Conservation (phyloP, 768 basidiomycete genomes). For the Boletus subparvulus region DNA sequence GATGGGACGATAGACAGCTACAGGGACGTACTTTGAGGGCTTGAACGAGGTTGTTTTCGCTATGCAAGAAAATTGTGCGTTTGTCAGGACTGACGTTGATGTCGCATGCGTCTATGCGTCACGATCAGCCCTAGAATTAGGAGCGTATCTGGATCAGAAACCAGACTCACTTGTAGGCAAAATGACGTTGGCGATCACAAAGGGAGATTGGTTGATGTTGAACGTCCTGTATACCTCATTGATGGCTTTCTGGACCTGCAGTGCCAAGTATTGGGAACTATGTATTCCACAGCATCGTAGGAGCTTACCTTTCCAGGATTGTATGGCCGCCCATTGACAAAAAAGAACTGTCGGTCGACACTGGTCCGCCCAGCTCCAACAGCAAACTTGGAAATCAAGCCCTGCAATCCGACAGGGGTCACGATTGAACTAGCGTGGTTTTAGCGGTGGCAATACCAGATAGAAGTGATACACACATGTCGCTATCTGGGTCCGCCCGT, state of each 20-base stretch:
- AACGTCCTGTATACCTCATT: slow-evolving; percentile 93
- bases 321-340: slow-evolving; percentile 89
- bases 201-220: slow-evolving; percentile 70
- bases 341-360: slow-evolving; percentile 89
- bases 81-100: slow-evolving; percentile 98
- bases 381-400: slow-evolving; percentile 81
- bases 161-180: slow-evolving; percentile 67
- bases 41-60: slow-evolving; percentile 75
- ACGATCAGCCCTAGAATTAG: background rate
- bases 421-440: slow-evolving; percentile 13
- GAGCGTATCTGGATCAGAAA: too few relatives aligned
- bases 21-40: slow-evolving; percentile 63
- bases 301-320: slow-evolving; percentile 63
- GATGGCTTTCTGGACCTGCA: slow-evolving; percentile 82
- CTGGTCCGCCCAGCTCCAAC: slow-evolving; percentile 73
- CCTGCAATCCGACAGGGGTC: slow-evolving; percentile 58
- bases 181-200: slow-evolving; percentile 80
- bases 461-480: slow-evolving; percentile 17
- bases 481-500: slow-evolving; percentile 20
- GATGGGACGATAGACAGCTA: background rate
- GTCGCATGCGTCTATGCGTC: slow-evolving; percentile 68
- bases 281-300: background rate
- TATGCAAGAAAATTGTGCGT: slow-evolving; percentile 89
- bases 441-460: background rate
- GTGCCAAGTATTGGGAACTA: background rate